Percentiles rank a stretch among this genome's conserved stretches.
These are phyloP conservation scores for Rhizophagus clarus DNA, from an alignment of 192 early-diverging fungal species.

Conservation along the genomic window DNA sequence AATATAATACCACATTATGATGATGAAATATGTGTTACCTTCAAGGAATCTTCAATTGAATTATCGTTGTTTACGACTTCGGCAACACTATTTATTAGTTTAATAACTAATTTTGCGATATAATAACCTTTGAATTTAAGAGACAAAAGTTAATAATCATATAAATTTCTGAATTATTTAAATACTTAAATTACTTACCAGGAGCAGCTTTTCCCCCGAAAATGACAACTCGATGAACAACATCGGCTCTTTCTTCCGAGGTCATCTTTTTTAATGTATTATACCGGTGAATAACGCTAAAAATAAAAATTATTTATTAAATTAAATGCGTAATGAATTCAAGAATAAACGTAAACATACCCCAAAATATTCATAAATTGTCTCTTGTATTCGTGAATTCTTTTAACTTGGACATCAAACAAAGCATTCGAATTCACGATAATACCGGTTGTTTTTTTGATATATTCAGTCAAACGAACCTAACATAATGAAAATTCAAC, in stretches of 20 bases:
- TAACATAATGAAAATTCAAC: neutral
- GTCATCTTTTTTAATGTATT: conserved; percentile 79
- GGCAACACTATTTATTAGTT: conserved; percentile 96
- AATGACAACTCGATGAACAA: conserved; percentile 85
- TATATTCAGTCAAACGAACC: conserved; percentile 80
- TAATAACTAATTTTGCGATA: conserved; percentile 98
- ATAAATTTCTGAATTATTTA: neutral
- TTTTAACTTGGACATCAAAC: conserved; percentile 98
- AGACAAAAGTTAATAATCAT: neutral
- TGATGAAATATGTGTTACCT: conserved; percentile 40
- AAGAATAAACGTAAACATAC: conserved; percentile 31
- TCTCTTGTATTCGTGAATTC: conserved; percentile 99
- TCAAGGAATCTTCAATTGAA: conserved; percentile 78
- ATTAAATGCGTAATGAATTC: neutral
- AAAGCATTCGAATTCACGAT: conserved; percentile 83
- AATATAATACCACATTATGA: neutral
- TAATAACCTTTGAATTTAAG: conserved; percentile 74
- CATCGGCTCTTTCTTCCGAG: conserved; percentile 61
- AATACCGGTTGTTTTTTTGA: conserved; percentile 69
- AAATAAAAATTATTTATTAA: neutral
- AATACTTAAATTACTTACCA: neutral
- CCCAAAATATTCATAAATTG: conserved; percentile 98
- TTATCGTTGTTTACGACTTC: conserved; percentile 86
- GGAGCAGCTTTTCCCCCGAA: conserved; percentile 98
- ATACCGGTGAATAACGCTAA: conserved; percentile 92